phyloP scores from a whole-genome alignment of 177 flowering plant genomes.

The Vitis hybrid region DNA sequence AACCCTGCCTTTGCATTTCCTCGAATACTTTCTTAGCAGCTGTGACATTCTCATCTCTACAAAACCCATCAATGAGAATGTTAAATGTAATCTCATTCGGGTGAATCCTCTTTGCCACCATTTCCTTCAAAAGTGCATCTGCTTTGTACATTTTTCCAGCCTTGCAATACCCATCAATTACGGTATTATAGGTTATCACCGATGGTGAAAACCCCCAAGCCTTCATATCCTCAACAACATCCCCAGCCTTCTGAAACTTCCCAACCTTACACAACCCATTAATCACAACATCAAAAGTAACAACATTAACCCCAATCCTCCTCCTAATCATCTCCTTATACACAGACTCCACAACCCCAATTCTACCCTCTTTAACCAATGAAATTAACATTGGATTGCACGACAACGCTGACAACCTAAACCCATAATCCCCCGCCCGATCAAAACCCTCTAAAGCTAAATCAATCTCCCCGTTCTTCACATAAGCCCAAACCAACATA shows the following conservation, averaged over 20 bases:
- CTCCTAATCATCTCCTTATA: constrained; percentile 61
- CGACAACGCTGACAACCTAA: constrained; percentile 41
- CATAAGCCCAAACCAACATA: constrained; percentile 56
- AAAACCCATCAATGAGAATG: constrained; percentile 59
- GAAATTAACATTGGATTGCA: constrained; percentile 55
- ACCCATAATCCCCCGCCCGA: constrained; percentile 64
- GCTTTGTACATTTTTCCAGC: constrained; percentile 59
- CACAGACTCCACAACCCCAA: constrained; percentile 40
- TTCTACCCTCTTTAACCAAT: constrained; percentile 37
- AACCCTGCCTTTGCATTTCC: constrained; percentile 47
- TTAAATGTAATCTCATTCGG: constrained; percentile 53
- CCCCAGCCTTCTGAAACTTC: constrained; percentile 58
- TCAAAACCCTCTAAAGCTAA: constrained; percentile 53
- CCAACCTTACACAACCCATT: constrained; percentile 63
- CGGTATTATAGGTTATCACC: constrained; percentile 48
- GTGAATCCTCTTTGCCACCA: constrained; percentile 36
- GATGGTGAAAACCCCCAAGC: constrained; percentile 42
- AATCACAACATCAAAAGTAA: constrained; percentile 48
- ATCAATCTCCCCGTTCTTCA: constrained; percentile 30
- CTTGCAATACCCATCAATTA: constrained; percentile 61
- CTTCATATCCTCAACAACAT: constrained; percentile 62
- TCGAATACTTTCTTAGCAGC: constrained; percentile 45
- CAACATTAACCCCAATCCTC: constrained; percentile 36
- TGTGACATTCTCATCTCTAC: constrained; percentile 50
- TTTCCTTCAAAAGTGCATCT: constrained; percentile 57